Evolutionary conservation across 495 filamentous ascomycete genomes (phyloP).

Genomic region (Cercophora newfieldiana): DNA sequence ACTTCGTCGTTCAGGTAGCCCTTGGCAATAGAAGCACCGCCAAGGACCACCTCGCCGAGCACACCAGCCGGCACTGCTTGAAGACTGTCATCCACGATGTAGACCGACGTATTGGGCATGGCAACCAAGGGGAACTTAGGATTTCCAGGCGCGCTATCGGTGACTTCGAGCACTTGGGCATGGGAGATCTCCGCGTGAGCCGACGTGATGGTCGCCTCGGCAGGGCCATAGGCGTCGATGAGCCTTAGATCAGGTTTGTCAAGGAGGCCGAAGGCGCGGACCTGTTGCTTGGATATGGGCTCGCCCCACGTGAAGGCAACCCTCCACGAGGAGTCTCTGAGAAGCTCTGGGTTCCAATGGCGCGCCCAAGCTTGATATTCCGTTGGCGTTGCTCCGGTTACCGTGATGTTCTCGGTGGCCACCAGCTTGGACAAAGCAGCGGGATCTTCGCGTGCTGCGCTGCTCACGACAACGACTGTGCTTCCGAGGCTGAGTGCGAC

Average conservation of each 20-base stretch:
- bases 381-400: conserved; percentile 26
- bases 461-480: conserved; percentile 23
- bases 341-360: conserved; percentile 11
- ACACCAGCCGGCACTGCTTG: conserved; percentile 40
- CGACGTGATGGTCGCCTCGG: conserved; percentile 25
- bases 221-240: conserved; percentile 37
- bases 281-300: conserved; percentile 6
- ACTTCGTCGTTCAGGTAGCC: conserved; percentile 38
- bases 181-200: not conserved
- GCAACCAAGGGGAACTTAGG: conserved; percentile 8
- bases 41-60: conserved; percentile 41
- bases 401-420: conserved; percentile 23
- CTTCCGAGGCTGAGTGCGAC: conserved; percentile 28
- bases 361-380: conserved; percentile 30
- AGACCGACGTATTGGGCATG: conserved; percentile 37
- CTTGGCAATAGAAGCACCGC: conserved; percentile 34
- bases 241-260: conserved; percentile 22
- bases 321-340: conserved; percentile 22
- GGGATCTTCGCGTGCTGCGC: conserved; percentile 25
- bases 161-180: not conserved
- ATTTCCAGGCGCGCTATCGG: not conserved
- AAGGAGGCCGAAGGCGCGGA: conserved; percentile 20
- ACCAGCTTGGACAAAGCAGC: conserved; percentile 27
- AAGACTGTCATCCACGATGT: conserved; percentile 46
- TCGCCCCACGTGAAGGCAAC: conserved; percentile 33